Evolutionary conservation across 768 basidiomycete genomes (phyloP).

Genomic region (Cystofilobasidium bisporidii): DNA sequence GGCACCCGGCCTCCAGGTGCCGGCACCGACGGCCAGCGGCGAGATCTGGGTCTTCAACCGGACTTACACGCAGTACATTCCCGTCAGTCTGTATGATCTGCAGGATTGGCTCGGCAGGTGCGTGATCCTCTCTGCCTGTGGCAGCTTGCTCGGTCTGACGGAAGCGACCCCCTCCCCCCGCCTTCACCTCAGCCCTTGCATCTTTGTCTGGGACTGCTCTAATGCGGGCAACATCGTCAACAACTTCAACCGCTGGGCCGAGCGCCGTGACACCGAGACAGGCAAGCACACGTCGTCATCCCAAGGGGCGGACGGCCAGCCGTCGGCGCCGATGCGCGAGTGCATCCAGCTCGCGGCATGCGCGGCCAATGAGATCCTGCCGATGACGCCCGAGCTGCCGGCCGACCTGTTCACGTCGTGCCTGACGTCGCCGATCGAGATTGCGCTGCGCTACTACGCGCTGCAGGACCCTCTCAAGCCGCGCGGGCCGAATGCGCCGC

Average conservation of each 20-base stretch:
- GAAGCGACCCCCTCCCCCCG: not conserved
- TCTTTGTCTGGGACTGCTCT: constrained; percentile 98
- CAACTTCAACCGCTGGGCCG: constrained; percentile 61
- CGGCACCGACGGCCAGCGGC: constrained; percentile 68
- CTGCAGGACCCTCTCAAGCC: constrained; percentile 61
- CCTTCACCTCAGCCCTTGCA: constrained; percentile 63
- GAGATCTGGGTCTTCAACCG: constrained; percentile 99
- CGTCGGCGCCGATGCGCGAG: constrained; percentile 41
- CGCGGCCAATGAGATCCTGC: constrained; percentile 77
- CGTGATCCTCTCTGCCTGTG: too few relatives aligned
- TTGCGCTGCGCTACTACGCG: constrained; percentile 79
- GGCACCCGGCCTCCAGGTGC: not conserved
- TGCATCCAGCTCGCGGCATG: constrained; percentile 94
- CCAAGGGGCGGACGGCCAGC: not conserved
- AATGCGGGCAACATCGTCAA: constrained; percentile 87
- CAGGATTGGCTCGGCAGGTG: constrained; percentile 73
- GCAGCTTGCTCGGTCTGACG: too few relatives aligned
- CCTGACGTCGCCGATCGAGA: constrained; percentile 95
- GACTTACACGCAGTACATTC: constrained; percentile 96
- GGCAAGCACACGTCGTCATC: constrained; percentile 28
- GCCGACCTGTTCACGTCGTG: constrained; percentile 97
- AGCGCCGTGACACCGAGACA: constrained; percentile 40
- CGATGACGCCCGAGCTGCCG: constrained; percentile 90
- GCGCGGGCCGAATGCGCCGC: constrained; percentile 45
- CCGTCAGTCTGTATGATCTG: constrained; percentile 84